Evolutionary conservation across 495 filamentous ascomycete genomes (phyloP), one percentile per base, ranked within the genome.

Genomic region (Astrocystis sublimbata): DNA sequence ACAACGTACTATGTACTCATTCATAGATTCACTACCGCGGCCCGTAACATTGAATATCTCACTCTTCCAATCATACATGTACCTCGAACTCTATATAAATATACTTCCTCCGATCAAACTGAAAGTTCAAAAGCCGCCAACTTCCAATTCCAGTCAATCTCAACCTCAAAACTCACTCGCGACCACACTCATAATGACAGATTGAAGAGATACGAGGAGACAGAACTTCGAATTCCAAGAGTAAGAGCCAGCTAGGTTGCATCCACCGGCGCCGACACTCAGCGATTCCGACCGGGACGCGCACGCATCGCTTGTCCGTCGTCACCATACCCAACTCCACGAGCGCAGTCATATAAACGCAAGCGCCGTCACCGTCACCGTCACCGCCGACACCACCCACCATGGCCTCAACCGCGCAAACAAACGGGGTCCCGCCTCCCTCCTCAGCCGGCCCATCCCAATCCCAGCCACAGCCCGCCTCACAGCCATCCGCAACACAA

Each of bases 391-490:
- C 42, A 62, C 23, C 59, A 35, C 45, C 35, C 41, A 65, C 66
- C 17, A 72, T 73, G 60, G 61, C 69, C 15, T 63, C 68, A 15
- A 33, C 62, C 4, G 69, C 70, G n/a, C 78, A 79, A 40, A 63
- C 77, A 23, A 81, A 81, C 60, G 79, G 78, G 63, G 58, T 76
- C 6, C 61, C 71, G 1, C 60, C 76, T 1, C 65, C 69, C 36
- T 71, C 74, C 0, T 63, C 64, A 35, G 47, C 68, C 21, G 35
- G 12, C 35, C 45, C 58, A 28, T 51, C 58, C 5, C 53, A 66
- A 71, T 9, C 46, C 65, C 58, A 77, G 75, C 30, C 73, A 71
- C 60, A 57, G 58, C 26, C 36, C 8, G 63, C 66, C 19, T 71
- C 67, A 0, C 72, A 75, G 36, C 67, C n/a, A n/a, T n/a, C n/a